Base-by-base conservation (phyloP, 202 grass and related monocot genomes). In the Carex sylvatica region DNA sequence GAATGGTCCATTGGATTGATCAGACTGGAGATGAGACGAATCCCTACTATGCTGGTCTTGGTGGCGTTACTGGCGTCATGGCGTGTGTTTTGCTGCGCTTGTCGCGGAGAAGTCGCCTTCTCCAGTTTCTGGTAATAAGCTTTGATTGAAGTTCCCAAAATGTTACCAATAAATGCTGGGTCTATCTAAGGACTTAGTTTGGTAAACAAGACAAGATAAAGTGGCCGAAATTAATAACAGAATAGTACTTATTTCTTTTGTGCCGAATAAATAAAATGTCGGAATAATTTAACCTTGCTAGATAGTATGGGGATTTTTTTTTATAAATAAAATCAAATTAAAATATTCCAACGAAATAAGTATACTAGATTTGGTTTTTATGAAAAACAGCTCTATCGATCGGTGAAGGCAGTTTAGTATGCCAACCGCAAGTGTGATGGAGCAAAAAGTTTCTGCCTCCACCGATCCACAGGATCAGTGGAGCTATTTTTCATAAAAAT, bases 61-160 rank as follows among this genome's bases (percentile, higher is more conserved):
- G 49, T 33, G 23, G 70, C 30, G 47, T 49, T 54, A 15, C 24
- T 35, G 23, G 71, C 30, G 47, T n/a, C n/a, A n/a, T n/a, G 14
- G 42, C 49, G 69, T 72, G 65, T 38, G 65, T 68, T 77, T 77
- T 58, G 30, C 28, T 77, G 53, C 53, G 74, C 54, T 59, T 38
- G 53, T 59, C 53, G 74, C 3, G 74, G 52, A 77, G 68, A 18
- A 5, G 51, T 54, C 73, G 51, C 19, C 40, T 49, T 49, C 38
- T 40, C 18, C 10, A 18, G 12, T 9, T 55, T 74, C 16, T 75
- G 13, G 26, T 76, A 49, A 26, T 49, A 9, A n/a, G 70, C 26
- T 73, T 51, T 73, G 70, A 26, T 76, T 76, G 24, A 2, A 14
- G 72, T 76, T 31, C 24, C 15, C 51, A n/a, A 33, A 76, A 56